phyloP scores from a whole-genome alignment of 257 asterid genomes.

The Solanum etuberosum region DNA sequence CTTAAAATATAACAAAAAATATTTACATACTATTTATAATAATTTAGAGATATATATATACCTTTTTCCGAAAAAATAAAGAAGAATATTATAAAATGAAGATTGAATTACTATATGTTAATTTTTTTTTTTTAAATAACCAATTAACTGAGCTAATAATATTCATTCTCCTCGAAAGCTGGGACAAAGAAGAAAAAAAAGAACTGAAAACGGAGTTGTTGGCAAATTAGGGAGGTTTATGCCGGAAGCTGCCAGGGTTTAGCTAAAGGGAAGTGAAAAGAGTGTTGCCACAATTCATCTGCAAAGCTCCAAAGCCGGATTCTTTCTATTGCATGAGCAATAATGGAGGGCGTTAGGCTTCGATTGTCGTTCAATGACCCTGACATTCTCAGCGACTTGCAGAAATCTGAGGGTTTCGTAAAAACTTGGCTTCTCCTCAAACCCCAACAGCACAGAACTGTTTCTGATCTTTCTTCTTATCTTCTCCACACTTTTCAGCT shows the following conservation, averaged over 20 bases:
- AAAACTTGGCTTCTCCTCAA: conserved; percentile 64
- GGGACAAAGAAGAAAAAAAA: not conserved
- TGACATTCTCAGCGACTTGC: conserved; percentile 49
- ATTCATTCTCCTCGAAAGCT: not conserved
- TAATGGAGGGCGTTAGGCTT: conserved; percentile 61
- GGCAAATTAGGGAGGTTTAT: not conserved
- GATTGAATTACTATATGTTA: too few species aligned
- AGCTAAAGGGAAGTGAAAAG: not conserved
- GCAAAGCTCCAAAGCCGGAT: not conserved
- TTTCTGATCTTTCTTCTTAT: conserved; percentile 44
- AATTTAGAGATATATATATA: too few species aligned
- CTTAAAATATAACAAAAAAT: too few species aligned
- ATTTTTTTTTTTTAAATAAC: too few species aligned
- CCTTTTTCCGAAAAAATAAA: too few species aligned
- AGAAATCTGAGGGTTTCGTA: conserved; percentile 52
- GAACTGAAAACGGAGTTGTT: not conserved
- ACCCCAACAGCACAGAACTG: conserved; percentile 42
- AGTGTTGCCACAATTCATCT: not conserved
- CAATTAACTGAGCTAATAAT: not conserved
- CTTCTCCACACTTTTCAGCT: conserved; percentile 61
- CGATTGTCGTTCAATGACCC: conserved; percentile 55
- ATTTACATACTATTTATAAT: too few species aligned
- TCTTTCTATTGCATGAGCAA: conserved; percentile 28
- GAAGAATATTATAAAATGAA: too few species aligned
- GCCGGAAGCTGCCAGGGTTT: not conserved